Percentiles rank a stretch among this genome's conserved stretches.
Conservation (phyloP, 768 basidiomycete species). For the Boletus tomentosulus region DNA sequence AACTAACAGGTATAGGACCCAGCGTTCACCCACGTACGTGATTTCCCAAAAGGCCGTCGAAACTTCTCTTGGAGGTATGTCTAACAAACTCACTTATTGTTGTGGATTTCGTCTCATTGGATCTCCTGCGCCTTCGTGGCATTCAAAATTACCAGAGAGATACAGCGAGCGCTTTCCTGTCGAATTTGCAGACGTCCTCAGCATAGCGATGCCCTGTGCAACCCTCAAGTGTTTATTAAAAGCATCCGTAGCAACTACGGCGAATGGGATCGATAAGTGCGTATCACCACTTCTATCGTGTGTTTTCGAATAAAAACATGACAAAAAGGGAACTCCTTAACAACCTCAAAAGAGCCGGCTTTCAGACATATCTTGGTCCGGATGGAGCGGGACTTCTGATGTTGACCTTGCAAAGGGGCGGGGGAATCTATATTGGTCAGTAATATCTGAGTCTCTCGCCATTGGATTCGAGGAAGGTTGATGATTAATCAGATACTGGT, state of each 20-base stretch:
- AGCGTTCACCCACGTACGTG: conserved; percentile 28
- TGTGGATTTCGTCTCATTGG: neutral
- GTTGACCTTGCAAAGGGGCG: conserved; percentile 28
- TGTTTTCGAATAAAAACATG: neutral
- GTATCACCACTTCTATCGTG: neutral
- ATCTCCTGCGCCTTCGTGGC: too few relatives aligned
- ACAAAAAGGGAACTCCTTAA: conserved; percentile 34
- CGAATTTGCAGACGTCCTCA: conserved; percentile 24
- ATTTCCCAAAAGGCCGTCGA: conserved; percentile 13
- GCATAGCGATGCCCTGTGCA: conserved; percentile 18
- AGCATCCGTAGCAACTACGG: neutral
- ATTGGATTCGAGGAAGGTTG: neutral
- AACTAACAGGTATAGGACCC: conserved; percentile 15
- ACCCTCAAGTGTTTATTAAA: conserved; percentile 13
- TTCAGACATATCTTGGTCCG: conserved; percentile 36
- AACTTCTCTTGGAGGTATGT: conserved; percentile 12
- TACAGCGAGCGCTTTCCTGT: conserved; percentile 26
- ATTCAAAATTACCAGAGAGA: conserved; percentile 9
- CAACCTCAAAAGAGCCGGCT: conserved; percentile 32
- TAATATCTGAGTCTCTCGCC: neutral
- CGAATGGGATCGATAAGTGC: conserved; percentile 25
- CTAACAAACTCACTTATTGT: too few relatives aligned
- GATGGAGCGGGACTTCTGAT: conserved; percentile 35
- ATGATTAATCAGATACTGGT: conserved; percentile 29
- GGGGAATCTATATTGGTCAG: conserved; percentile 40